Percentiles rank a stretch among this genome's conserved stretches.
phyloP scores from a whole-genome alignment of 176 grass and related monocot genomes.

The Triticum aestivum region IWGSC_CS_RefSeq_v2.1 NC_057814.1:98535213-98535712 shows the following conservation, averaged over 20 bases:
- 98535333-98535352: neutral
- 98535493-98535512: neutral
- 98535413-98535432: neutral
- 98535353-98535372: slow-evolving; percentile 6
- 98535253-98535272: slow-evolving; percentile 20
- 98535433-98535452: neutral
- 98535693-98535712: neutral
- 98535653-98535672: neutral
- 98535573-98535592: neutral
- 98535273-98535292: slow-evolving; percentile 15
- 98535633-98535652: neutral
- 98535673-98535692: neutral
- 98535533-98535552: neutral
- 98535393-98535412: slow-evolving; percentile 21
- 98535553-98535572: neutral
- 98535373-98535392: slow-evolving; percentile 15
- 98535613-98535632: neutral
- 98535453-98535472: neutral
- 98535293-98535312: neutral
- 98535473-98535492: neutral
- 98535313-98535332: slow-evolving; percentile 2
- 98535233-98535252: slow-evolving; percentile 42
- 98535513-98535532: no score
- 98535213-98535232: slow-evolving; percentile 42
- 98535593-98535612: neutral